A percentile compares a stretch with the other conserved stretches of the same genome.
These are phyloP conservation scores for Sarocladium strictum DNA, from an alignment of 2,329 filamentous ascomycete species.

Conservation along the genomic window DNA sequence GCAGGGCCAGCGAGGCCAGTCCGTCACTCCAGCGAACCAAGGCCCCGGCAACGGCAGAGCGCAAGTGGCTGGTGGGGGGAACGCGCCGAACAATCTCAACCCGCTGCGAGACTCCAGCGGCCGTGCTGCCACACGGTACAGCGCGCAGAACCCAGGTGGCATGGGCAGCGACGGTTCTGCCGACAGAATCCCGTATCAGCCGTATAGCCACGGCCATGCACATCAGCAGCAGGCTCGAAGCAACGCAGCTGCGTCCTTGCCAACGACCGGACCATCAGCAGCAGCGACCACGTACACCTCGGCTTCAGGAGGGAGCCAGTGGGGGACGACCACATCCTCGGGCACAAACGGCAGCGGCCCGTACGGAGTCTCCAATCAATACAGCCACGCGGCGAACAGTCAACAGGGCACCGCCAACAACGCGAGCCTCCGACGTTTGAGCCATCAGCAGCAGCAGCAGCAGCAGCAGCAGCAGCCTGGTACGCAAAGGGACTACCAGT, in stretches of 20 bases:
- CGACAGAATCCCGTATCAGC: not conserved
- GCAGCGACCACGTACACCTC: not conserved
- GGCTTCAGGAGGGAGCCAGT: not conserved
- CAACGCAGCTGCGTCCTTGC: not conserved
- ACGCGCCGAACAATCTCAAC: not conserved
- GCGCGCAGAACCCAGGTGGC: not conserved
- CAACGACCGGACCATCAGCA: not conserved
- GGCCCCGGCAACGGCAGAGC: not conserved
- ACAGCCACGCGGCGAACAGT: not conserved
- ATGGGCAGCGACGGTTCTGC: not conserved
- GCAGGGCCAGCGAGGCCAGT: slow-evolving; percentile 1
- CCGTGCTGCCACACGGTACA: not conserved
- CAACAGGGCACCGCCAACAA: not conserved
- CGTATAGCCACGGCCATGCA: not conserved
- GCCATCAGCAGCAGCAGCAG: not conserved
- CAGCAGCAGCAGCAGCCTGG: not conserved
- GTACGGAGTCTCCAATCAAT: not conserved
- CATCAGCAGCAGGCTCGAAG: not conserved
- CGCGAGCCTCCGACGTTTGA: not conserved
- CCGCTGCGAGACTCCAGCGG: not conserved
- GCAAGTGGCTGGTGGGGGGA: not conserved
- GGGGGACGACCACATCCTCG: no score
- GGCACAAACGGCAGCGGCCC: not conserved
- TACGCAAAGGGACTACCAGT: not conserved
- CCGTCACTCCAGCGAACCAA: not conserved